Percentiles rank a stretch among this genome's conserved stretches.
Conservation (phyloP, 495 filamentous ascomycete genomes). For the Tuber indicum region DNA sequence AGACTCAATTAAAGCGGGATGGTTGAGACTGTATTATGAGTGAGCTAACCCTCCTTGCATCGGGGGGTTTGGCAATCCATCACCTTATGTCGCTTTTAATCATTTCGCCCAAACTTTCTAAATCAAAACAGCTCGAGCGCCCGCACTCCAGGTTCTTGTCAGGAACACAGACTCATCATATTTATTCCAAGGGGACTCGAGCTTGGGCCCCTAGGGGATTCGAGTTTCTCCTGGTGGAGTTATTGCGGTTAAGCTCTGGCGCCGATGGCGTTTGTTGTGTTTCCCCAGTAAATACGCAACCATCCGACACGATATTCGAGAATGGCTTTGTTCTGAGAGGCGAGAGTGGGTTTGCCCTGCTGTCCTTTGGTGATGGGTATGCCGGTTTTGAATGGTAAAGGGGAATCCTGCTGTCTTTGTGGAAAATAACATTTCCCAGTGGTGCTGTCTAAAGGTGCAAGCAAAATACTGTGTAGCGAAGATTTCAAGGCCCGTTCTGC, state of each 20-base stretch:
- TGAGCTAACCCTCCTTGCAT: background rate
- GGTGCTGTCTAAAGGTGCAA: background rate
- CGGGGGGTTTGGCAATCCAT: background rate
- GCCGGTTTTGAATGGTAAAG: background rate
- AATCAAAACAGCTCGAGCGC: background rate
- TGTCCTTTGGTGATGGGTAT: fast-evolving
- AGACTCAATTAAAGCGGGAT: background rate
- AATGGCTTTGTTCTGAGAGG: background rate
- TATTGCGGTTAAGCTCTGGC: background rate
- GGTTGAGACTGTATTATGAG: background rate
- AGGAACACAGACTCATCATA: background rate
- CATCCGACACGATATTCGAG: background rate
- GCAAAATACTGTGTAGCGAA: background rate
- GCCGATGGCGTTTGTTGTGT: background rate
- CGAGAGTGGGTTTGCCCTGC: background rate
- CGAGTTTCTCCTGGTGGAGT: background rate
- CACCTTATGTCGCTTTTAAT: background rate
- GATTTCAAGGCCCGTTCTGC: background rate
- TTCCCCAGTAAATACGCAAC: background rate
- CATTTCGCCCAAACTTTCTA: background rate
- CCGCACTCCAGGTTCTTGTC: background rate
- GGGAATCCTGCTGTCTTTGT: background rate
- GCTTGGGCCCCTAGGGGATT: background rate
- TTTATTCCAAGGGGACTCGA: background rate
- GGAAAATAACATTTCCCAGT: background rate